Evolutionary conservation across 768 basidiomycete genomes (phyloP), one percentile per base, ranked within the genome.

Genomic region (Coprinopsis sp.): DNA sequence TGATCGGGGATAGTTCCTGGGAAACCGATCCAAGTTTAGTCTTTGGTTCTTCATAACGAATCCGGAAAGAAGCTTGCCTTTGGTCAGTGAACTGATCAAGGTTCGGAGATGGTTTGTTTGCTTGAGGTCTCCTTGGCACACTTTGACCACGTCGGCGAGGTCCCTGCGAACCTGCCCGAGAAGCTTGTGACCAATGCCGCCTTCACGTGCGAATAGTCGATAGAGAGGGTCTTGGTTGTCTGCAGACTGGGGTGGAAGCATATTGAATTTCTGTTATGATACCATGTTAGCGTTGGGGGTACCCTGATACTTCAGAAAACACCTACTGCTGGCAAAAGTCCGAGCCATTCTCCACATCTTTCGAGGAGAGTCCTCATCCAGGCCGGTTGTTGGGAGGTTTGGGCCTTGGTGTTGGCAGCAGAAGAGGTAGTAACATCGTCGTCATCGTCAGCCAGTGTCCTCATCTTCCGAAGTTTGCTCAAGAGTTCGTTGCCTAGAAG

Each of bases 21-120:
- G 49, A 33, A 27, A 34, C 45, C 12, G 14, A 16, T 28, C 33
- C 2, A 28, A 28, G 8, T 24, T 11, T 12, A 7, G 38, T 44
- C 10, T 43, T 62, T 52, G 39, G 42, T 40, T 6, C 57, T 46
- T 19, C 46, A 19, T 12, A 11, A 29, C 33, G 5, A 38, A 27
- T 16, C 33, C 44, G 29, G 25, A 16, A 34, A 25, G 6, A 5
- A 24, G 27, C 67, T 38, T 53, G 85, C 94, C 93, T 75, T 95
- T 96, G 11, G 85, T 93, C 48, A 95, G 68, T 28, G 83, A 76
- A 54, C 89, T 89, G 82, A 98, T 87, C 22, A 99, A 71, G 3
- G 80, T 82, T n/a, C 96, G 84, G 23, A 95, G 71, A 58, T 96
- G 91, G 61, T 99, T 99, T 1, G 95, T 98, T 65, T 96, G 94